A percentile compares a stretch with the other conserved stretches of the same genome.
These are phyloP conservation scores for Fusarium equiseti DNA, from an alignment of 2,329 filamentous ascomycete species.

Conservation along the genomic window DNA sequence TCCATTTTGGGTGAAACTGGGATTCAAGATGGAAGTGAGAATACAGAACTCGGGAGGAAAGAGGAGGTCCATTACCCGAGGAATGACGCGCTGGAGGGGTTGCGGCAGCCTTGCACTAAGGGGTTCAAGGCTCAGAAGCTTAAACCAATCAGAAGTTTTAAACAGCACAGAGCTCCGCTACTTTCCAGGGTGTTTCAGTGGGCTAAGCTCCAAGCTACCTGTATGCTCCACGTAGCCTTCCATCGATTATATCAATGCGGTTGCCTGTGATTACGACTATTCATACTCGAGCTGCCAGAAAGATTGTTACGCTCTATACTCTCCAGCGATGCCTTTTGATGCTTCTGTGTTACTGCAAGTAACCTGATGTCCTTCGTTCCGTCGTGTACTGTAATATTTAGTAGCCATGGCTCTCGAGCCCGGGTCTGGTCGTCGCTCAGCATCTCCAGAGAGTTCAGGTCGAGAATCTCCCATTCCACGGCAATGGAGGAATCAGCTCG, in stretches of 20 bases:
- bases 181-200: slow-evolving; percentile 34
- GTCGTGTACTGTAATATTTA: slow-evolving; percentile 36
- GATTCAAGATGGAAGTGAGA: slow-evolving; percentile 14
- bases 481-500: slow-evolving; percentile 81
- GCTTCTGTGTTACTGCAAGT: slow-evolving; percentile 22
- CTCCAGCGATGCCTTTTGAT: slow-evolving; percentile 35
- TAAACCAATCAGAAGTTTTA: slow-evolving; percentile 38
- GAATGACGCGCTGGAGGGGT: slow-evolving; percentile 44
- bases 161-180: slow-evolving; percentile 2
- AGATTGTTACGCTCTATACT: slow-evolving; percentile 11
- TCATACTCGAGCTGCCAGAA: slow-evolving; percentile 18
- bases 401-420: slow-evolving; percentile 74
- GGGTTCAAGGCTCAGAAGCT: slow-evolving; percentile 29
- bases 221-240: slow-evolving; percentile 48
- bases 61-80: slow-evolving; percentile 19
- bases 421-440: slow-evolving; percentile 66
- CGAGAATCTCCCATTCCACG: slow-evolving; percentile 80
- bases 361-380: slow-evolving; percentile 42
- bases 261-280: slow-evolving; percentile 34
- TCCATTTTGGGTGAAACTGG: slow-evolving; percentile 49
- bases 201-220: slow-evolving; percentile 29
- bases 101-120: slow-evolving; percentile 46
- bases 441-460: slow-evolving; percentile 86
- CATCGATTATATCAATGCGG: slow-evolving; percentile 32
- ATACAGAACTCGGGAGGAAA: slow-evolving; percentile 16